Percentiles rank a stretch among this genome's conserved stretches.
Conservation (phyloP, 345 rosid genomes). For the Chamaenerion angustifolium region DNA sequence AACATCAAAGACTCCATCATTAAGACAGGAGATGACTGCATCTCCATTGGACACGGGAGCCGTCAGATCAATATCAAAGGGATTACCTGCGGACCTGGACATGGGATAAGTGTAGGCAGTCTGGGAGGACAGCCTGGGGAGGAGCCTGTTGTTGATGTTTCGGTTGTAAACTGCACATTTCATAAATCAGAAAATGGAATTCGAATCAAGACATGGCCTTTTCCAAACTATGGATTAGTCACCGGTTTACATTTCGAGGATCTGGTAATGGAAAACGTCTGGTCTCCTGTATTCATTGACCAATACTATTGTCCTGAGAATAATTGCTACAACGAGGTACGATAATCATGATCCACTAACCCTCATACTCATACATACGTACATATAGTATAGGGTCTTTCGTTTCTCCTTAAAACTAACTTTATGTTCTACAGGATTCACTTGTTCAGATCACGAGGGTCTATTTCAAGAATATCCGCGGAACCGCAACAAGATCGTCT, state of each 20-base stretch:
- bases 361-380: no score
- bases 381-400: no score
- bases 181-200: slow-evolving; percentile 23
- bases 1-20: slow-evolving; percentile 20
- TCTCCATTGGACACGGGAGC: slow-evolving; percentile 45
- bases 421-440: slow-evolving; percentile 10
- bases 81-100: slow-evolving; percentile 55
- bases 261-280: slow-evolving; percentile 18
- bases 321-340: slow-evolving; percentile 6
- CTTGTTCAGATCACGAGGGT: slow-evolving; percentile 29
- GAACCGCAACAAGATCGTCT: slow-evolving; percentile 24
- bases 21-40: slow-evolving; percentile 53
- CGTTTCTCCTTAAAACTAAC: neutral
- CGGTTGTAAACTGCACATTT: slow-evolving; percentile 21
- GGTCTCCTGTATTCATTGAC: slow-evolving; percentile 22
- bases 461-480: slow-evolving; percentile 27
- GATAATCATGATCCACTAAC: no score
- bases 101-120: slow-evolving; percentile 53
- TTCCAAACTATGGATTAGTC: slow-evolving; percentile 11
- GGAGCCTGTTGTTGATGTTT: slow-evolving; percentile 22
- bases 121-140: slow-evolving; percentile 31
- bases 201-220: slow-evolving; percentile 61
- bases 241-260: slow-evolving; percentile 22
- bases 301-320: slow-evolving; percentile 26
- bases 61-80: slow-evolving; percentile 11